Conservation (phyloP, 306 rosid species). For the Castanopsis chinensis region DNA sequence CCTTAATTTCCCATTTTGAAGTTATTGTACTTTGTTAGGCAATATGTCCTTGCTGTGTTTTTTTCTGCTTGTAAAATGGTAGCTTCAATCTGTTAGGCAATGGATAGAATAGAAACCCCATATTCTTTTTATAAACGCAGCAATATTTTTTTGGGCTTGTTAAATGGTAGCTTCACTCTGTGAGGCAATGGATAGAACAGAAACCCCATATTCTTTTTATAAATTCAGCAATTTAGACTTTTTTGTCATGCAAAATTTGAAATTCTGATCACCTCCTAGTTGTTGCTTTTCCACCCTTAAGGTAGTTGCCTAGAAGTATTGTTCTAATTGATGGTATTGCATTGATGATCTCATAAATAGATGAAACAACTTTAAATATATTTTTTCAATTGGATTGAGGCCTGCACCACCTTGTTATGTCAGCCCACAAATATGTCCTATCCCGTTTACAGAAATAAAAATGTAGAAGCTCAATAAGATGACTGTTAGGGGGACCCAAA, state of each 20-base stretch:
- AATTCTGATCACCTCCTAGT: not conserved
- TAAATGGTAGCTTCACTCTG: slow-evolving; percentile 13
- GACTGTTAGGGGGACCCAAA: no score
- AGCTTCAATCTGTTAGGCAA: no score
- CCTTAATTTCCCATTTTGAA: not conserved
- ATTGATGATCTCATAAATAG: slow-evolving; percentile 1
- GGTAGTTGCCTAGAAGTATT: slow-evolving; percentile 9
- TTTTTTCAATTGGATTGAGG: not conserved
- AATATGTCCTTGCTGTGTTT: not conserved
- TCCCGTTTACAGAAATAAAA: no score
- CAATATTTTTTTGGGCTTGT: not conserved
- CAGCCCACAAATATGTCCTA: no score
- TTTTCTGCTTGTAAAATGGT: no score
- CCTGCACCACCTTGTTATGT: no score
- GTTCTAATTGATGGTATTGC: slow-evolving; percentile 22
- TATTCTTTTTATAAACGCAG: no score
- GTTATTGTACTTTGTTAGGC: not conserved
- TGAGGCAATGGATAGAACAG: slow-evolving; percentile 4
- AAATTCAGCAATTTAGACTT: not conserved
- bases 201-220: not conserved
- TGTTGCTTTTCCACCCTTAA: not conserved
- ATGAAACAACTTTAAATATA: not conserved
- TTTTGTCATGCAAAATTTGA: not conserved
- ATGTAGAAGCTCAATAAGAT: no score
- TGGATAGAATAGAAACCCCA: no score